These are phyloP conservation scores for Centella asiatica DNA, from an alignment of 129 eudicot genomes.

Conservation along the genomic window DNA sequence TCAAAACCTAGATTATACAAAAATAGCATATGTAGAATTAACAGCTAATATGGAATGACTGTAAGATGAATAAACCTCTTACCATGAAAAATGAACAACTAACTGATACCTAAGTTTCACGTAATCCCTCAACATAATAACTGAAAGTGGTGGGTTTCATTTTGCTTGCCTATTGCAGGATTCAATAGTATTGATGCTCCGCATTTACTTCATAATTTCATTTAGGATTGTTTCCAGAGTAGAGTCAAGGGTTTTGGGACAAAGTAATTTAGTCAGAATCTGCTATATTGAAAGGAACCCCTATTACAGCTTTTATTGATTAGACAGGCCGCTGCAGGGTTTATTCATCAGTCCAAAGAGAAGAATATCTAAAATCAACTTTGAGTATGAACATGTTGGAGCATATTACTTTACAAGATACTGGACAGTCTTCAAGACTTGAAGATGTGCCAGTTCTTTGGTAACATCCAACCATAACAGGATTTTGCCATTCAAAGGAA, in stretches of 20 bases:
- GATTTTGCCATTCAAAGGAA: background rate
- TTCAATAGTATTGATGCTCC: background rate
- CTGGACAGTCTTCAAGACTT: background rate
- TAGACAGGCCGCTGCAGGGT: background rate
- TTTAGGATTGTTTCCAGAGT: background rate
- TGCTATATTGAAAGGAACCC: background rate
- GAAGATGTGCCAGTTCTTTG: background rate
- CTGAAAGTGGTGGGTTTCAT: too few relatives aligned
- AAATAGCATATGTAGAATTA: slow-evolving; percentile 2
- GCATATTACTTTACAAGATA: background rate
- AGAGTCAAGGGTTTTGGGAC: background rate
- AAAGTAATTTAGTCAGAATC: background rate
- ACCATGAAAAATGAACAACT: background rate
- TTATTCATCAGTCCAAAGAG: background rate
- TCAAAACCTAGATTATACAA: slow-evolving; percentile 55
- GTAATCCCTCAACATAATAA: background rate
- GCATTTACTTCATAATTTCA: background rate
- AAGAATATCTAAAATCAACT: background rate
- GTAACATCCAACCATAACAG: too few relatives aligned
- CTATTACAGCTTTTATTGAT: background rate
- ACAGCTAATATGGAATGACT: background rate
- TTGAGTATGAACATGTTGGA: background rate
- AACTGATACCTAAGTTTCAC: too few relatives aligned
- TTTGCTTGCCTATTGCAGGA: too few relatives aligned
- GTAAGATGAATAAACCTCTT: background rate